Evolutionary conservation across 345 rosid genomes (phyloP).

Genomic region (Ceriops decandra): DNA sequence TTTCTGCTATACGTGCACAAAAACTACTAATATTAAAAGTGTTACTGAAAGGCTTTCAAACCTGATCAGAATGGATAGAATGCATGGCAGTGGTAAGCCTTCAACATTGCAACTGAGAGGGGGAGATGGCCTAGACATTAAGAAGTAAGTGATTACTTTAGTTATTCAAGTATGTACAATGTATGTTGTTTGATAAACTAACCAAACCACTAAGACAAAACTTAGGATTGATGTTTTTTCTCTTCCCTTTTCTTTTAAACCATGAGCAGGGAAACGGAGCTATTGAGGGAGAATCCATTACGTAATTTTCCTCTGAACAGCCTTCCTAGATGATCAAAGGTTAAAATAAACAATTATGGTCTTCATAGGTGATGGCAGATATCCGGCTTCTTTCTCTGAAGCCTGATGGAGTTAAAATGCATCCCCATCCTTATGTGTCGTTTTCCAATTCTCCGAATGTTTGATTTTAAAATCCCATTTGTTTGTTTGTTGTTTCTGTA

Average conservation of each 20-base stretch:
- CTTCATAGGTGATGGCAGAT: not conserved
- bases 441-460: too few relatives aligned
- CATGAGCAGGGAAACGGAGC: constrained; percentile 61
- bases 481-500: too few relatives aligned
- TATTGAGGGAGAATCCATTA: constrained; percentile 71
- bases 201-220: not conserved
- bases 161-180: not conserved
- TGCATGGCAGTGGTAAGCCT: constrained; percentile 24
- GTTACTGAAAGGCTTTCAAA: not conserved
- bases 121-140: constrained; percentile 39
- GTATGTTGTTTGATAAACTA: too few relatives aligned
- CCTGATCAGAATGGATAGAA: constrained; percentile 24
- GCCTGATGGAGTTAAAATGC: constrained; percentile 14
- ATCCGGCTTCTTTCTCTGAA: constrained; percentile 49
- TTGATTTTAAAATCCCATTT: too few relatives aligned
- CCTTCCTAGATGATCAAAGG: constrained; percentile 55
- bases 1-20: not conserved
- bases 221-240: not conserved
- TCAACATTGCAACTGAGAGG: constrained; percentile 35
- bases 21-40: not conserved
- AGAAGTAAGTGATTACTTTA: constrained; percentile 32
- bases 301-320: constrained; percentile 72
- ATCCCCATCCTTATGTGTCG: too few relatives aligned
- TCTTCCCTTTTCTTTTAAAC: not conserved
- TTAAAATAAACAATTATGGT: not conserved